Percentiles rank a stretch among this genome's conserved stretches.
These are phyloP conservation scores for Centaurea solstitialis DNA, from an alignment of 129 eudicot genomes.

Conservation along the genomic window DNA sequence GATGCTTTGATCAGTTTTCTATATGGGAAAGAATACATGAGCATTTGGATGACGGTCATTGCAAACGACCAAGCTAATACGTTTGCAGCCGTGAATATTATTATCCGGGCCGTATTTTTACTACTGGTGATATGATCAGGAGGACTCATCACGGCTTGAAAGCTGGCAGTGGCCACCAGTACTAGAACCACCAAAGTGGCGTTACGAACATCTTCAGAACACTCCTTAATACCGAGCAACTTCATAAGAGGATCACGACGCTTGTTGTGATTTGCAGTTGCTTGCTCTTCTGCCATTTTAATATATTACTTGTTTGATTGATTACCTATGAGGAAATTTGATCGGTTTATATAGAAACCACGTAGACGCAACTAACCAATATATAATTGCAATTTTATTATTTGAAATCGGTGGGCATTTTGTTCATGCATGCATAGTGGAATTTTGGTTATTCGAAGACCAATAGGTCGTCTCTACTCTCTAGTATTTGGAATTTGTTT, in stretches of 20 bases:
- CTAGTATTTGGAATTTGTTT: too few species aligned
- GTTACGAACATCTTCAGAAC: not conserved
- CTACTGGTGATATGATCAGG: not conserved
- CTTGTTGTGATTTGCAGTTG: too few species aligned
- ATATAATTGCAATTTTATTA: not conserved
- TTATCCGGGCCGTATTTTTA: not conserved
- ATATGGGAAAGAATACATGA: constrained; percentile 9
- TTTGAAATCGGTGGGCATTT: not conserved
- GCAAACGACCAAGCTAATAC: not conserved
- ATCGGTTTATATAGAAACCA: not conserved
- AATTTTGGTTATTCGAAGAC: too few species aligned
- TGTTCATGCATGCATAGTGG: too few species aligned
- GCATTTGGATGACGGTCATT: not conserved
- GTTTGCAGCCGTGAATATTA: constrained; percentile 5
- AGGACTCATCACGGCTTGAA: not conserved
- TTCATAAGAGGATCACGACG: too few species aligned
- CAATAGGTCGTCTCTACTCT: too few species aligned
- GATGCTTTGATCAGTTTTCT: not conserved
- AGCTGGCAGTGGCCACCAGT: not conserved
- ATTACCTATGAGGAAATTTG: not conserved
- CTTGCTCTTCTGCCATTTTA: not conserved
- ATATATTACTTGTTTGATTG: too few species aligned
- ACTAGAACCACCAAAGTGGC: not conserved
- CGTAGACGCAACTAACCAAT: too few species aligned
- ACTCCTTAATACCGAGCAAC: too few species aligned